Percentiles rank a stretch among this genome's conserved stretches.
These are phyloP conservation scores for Barbarea vulgaris DNA, from an alignment of 345 rosid species.

Conservation along the genomic window DNA sequence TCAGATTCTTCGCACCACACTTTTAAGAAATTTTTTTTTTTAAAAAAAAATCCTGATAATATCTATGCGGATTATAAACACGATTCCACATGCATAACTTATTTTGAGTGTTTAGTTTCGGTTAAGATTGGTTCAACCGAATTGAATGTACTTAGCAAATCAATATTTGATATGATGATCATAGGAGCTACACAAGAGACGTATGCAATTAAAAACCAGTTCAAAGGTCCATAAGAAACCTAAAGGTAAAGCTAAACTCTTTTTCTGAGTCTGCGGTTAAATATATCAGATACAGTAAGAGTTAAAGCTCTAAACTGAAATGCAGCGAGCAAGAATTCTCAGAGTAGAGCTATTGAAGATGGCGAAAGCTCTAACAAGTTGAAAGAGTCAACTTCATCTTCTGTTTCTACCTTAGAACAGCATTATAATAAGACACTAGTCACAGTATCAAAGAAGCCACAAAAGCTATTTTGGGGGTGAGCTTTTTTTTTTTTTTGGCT, in stretches of 20 bases:
- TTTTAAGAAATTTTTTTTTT: too few relatives aligned
- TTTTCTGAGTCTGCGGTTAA: neutral
- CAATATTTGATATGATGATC: neutral
- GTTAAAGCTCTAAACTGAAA: neutral
- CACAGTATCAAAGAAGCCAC: conserved; percentile 49
- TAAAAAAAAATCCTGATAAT: too few relatives aligned
- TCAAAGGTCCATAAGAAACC: conserved; percentile 51
- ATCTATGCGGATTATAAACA: too few relatives aligned
- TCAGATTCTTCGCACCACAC: neutral
- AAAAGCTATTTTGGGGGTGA: conserved; percentile 78
- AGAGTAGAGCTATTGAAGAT: conserved; percentile 14
- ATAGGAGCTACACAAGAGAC: conserved; percentile 80
- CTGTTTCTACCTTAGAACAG: conserved; percentile 20
- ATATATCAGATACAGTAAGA: neutral
- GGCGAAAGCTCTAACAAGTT: conserved; percentile 6
- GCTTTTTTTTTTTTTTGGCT: neutral
- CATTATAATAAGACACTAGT: neutral
- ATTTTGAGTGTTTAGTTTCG: neutral
- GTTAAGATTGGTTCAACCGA: too few relatives aligned
- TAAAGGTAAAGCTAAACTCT: conserved; percentile 48
- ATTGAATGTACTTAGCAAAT: too few relatives aligned
- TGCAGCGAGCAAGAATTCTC: conserved; percentile 36
- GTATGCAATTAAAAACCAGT: conserved; percentile 58
- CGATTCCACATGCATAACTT: too few relatives aligned
- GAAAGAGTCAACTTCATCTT: conserved; percentile 13